Evolutionary conservation across 306 rosid species (phyloP).

Genomic region (Canavalia gladiata): DNA sequence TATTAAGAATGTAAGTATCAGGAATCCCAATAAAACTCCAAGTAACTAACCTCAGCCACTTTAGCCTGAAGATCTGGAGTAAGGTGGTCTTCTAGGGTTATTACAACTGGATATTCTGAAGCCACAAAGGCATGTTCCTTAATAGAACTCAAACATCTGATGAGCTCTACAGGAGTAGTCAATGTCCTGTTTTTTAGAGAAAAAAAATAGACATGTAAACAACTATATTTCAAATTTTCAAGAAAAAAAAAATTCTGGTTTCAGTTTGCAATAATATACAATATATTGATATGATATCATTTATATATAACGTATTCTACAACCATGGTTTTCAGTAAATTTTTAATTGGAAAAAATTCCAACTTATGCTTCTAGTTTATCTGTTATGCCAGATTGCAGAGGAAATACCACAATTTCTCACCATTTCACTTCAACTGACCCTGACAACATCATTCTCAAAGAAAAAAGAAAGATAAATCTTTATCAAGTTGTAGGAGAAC

Average conservation of each 20-base stretch:
- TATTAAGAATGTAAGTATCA: conserved; percentile 34
- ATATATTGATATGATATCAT: not conserved
- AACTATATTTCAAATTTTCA: conserved; percentile 27
- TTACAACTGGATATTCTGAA: conserved; percentile 92
- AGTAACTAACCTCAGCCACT: conserved; percentile 79
- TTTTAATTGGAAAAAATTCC: not conserved
- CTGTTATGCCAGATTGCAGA: conserved; percentile 16
- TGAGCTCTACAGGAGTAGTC: conserved; percentile 92
- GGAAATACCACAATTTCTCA: not conserved
- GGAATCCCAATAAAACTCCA: conserved; percentile 31
- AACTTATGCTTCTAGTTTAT: not conserved
- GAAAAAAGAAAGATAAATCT: conserved; percentile 17
- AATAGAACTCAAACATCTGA: conserved; percentile 86
- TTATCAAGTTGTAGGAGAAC: conserved; percentile 13
- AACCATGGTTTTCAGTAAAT: not conserved
- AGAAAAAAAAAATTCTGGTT: not conserved
- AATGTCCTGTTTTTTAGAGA: conserved; percentile 67
- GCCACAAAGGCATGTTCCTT: conserved; percentile 81
- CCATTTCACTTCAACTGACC: conserved; percentile 15
- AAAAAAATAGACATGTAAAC: conserved; percentile 24
- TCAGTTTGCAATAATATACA: not conserved
- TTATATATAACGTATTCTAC: not conserved
- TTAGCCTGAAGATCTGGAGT: conserved; percentile 94
- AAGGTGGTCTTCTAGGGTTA: conserved; percentile 96
- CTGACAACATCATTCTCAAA: conserved; percentile 23